Evolutionary conservation across 805 yeast species (phyloP).

Genomic region (Pichia deserticola): DNA sequence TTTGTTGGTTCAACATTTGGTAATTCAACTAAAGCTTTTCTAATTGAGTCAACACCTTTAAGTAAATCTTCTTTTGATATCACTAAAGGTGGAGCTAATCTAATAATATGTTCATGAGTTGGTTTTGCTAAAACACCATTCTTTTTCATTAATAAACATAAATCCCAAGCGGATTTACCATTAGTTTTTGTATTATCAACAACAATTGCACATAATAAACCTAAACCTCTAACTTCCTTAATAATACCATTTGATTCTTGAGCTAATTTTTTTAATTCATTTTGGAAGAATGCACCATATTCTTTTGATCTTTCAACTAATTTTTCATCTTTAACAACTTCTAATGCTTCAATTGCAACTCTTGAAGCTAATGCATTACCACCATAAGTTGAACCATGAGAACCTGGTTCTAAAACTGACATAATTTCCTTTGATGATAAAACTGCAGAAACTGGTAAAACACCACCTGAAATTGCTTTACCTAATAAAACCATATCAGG

Average conservation of each 20-base stretch:
- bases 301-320: constrained; percentile 69
- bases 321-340: constrained; percentile 82
- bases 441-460: constrained; percentile 85
- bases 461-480: constrained; percentile 95
- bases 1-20: constrained; percentile 45
- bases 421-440: constrained; percentile 84
- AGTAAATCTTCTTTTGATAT: constrained; percentile 80
- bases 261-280: constrained; percentile 45
- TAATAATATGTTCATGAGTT: constrained; percentile 86
- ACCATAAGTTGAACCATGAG: constrained; percentile 97
- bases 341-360: constrained; percentile 88
- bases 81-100: constrained; percentile 94
- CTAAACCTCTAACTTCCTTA: constrained; percentile 71
- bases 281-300: constrained; percentile 64
- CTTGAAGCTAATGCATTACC: constrained; percentile 94
- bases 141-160: constrained; percentile 82
- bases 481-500: constrained; percentile 90
- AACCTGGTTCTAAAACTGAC: constrained; percentile 87
- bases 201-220: constrained; percentile 84
- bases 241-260: constrained; percentile 44
- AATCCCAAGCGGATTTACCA: constrained; percentile 94
- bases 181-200: constrained; percentile 76
- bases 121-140: constrained; percentile 92
- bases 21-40: constrained; percentile 46
- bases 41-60: constrained; percentile 73